These are phyloP conservation scores for Chaetomium strumarium DNA, from an alignment of 2,329 filamentous ascomycete genomes.

Conservation along the genomic window DNA sequence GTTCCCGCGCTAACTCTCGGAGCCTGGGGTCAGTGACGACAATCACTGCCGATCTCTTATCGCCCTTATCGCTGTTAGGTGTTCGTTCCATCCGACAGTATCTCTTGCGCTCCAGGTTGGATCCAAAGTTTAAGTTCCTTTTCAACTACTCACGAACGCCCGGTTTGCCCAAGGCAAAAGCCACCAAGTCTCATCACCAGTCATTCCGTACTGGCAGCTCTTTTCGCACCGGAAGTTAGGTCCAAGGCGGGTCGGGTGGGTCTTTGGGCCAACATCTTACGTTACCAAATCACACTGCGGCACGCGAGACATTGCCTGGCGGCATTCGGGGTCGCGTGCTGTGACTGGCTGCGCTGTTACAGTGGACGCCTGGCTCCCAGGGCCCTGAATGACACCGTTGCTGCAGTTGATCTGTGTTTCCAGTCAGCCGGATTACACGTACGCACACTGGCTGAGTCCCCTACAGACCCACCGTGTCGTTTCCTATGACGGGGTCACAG, in stretches of 20 bases:
- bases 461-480: not conserved
- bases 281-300: constrained; percentile 24
- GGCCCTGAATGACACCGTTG: not conserved
- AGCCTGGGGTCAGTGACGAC: too few species aligned
- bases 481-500: too few species aligned
- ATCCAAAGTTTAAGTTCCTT: too few species aligned
- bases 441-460: not conserved
- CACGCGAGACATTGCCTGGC: constrained; percentile 15
- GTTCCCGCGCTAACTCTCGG: too few species aligned
- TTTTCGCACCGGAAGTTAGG: not conserved
- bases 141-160: too few species aligned
- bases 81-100: too few species aligned
- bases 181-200: not conserved
- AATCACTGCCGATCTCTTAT: too few species aligned
- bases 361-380: not conserved
- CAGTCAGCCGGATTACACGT: not conserved
- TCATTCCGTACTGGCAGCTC: not conserved
- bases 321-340: constrained; percentile 1
- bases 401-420: too few species aligned
- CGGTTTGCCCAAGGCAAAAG: not conserved
- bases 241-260: constrained; percentile 14
- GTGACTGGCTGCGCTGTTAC: constrained; percentile 15
- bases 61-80: too few species aligned
- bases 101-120: too few species aligned
- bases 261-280: constrained; percentile 26